Percentiles rank a stretch among this genome's conserved stretches.
These are phyloP conservation scores for Alternaria panax DNA, from an alignment of 2,329 filamentous ascomycete species.

Conservation along the genomic window DNA sequence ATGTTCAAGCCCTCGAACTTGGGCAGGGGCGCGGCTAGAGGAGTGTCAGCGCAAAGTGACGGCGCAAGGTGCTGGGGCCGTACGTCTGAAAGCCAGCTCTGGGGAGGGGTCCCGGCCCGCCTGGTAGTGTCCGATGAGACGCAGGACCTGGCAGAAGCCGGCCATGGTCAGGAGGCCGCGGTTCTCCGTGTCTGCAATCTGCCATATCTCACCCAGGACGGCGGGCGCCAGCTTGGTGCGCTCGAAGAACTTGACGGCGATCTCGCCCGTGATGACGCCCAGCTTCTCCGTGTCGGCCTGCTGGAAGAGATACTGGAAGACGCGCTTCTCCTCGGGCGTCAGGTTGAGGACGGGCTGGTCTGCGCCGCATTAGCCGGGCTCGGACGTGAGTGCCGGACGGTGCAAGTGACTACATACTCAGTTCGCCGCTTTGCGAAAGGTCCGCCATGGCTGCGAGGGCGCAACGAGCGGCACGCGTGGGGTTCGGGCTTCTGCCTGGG, in stretches of 20 bases:
- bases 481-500: slow-evolving; percentile 32
- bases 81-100: slow-evolving; percentile 81
- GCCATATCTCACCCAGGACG: slow-evolving; percentile 95
- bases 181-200: slow-evolving; percentile 97
- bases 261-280: slow-evolving; percentile 92
- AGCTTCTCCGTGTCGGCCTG: slow-evolving; percentile 91
- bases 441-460: slow-evolving; percentile 47
- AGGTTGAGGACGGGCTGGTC: slow-evolving; percentile 75
- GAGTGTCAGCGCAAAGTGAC: slow-evolving; percentile 26
- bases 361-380: slow-evolving; percentile 32
- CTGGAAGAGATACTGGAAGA: slow-evolving; percentile 91
- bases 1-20: slow-evolving; percentile 82
- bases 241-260: slow-evolving; percentile 97
- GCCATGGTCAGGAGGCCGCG: slow-evolving; percentile 89
- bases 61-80: slow-evolving; percentile 9
- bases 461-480: slow-evolving; percentile 27
- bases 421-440: slow-evolving; percentile 42
- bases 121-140: slow-evolving; percentile 95
- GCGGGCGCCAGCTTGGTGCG: slow-evolving; percentile 89
- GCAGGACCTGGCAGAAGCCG: slow-evolving; percentile 90
- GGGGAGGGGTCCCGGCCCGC: slow-evolving; percentile 80
- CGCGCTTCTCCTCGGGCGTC: slow-evolving; percentile 88
- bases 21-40: slow-evolving; percentile 78
- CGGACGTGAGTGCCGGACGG: background rate
- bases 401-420: slow-evolving; percentile 38